Base-by-base conservation (phyloP, 83 land plant species). In the Picea engelmannii region DNA sequence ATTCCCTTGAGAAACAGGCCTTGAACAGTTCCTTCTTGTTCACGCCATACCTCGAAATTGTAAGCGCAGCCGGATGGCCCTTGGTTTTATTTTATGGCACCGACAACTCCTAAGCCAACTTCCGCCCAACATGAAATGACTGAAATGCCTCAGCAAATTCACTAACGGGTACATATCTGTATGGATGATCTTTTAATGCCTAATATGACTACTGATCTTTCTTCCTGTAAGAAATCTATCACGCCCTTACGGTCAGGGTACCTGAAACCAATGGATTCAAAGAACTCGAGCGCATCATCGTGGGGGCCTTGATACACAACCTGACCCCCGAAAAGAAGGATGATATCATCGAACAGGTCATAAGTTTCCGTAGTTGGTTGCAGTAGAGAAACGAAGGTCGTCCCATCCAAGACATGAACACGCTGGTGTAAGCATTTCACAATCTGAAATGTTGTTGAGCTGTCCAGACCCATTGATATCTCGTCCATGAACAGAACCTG, bases 391-490 rank as follows among this genome's bases (percentile, higher is more conserved):
- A 90, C 86, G 12, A 88, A 47, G 2, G 82, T 83, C 17, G 92
- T 90, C 13, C 79, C 83, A 0, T 82, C 84, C 15, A 89, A 76
- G 35, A 91, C 84, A 55, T 86, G 91, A 18, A 85, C 66, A 11
- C 66, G 62, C 64, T 91, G 92, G 40, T 85, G 84, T 4, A 91
- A 63, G 5, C 89, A 83, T 44, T 90, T 90, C 52, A 92, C 92
- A 23, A 92, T 92, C 52, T 92, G 90, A 31, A 25, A 92, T 1
- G 95, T 90, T 35, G 95, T 92, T 15, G 95, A 92, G 85, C 93
- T 90, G 74, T 92, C 95, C 78, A 92, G 76, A 21, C 95, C 95
- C 10, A 88, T 90, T 1, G 95, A 92, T 76, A 92, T 92, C 79
- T 92, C 94, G 73, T 92, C 94, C 94, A 92, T 92, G 81, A 92